Conservation (phyloP, 148 eudicot species). For the Camellia japonica region DNA sequence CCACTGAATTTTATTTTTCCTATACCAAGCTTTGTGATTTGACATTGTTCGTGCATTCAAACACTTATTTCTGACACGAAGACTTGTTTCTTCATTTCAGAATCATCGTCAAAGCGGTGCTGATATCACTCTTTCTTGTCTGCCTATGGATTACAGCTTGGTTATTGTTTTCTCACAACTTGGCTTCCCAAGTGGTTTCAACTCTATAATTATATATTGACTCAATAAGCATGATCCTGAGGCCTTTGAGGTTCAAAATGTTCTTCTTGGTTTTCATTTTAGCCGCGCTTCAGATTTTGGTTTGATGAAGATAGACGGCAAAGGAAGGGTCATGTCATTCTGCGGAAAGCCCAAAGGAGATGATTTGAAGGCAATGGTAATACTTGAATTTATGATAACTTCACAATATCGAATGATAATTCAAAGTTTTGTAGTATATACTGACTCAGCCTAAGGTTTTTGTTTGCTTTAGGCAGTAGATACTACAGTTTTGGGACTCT, state of each 20-base stretch:
- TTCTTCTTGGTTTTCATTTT: slow-evolving; percentile 31
- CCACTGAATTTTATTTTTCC: background rate
- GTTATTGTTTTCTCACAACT: background rate
- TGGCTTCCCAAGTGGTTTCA: background rate
- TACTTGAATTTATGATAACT: background rate
- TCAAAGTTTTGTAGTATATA: background rate
- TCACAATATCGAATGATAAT: background rate
- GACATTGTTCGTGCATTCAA: background rate
- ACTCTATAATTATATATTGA: background rate
- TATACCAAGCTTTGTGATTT: background rate
- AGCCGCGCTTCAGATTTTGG: slow-evolving; percentile 98
- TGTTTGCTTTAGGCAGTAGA: slow-evolving; percentile 64
- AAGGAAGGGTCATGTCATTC: slow-evolving; percentile 72
- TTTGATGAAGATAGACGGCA: slow-evolving; percentile 88
- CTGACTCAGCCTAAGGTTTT: no score
- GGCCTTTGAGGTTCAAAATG: background rate
- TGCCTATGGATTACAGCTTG: slow-evolving; percentile 94
- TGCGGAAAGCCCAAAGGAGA: slow-evolving; percentile 91
- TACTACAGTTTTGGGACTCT: slow-evolving; percentile 83
- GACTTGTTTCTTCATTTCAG: slow-evolving; percentile 29
- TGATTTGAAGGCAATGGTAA: slow-evolving; percentile 89
- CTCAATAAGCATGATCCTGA: no score
- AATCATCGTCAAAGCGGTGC: slow-evolving; percentile 92
- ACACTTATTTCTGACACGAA: background rate
- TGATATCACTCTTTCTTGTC: slow-evolving; percentile 78